Evolutionary conservation across 2,329 filamentous ascomycete species (phyloP).

Genomic region (Xylariaceae sp.): DNA sequence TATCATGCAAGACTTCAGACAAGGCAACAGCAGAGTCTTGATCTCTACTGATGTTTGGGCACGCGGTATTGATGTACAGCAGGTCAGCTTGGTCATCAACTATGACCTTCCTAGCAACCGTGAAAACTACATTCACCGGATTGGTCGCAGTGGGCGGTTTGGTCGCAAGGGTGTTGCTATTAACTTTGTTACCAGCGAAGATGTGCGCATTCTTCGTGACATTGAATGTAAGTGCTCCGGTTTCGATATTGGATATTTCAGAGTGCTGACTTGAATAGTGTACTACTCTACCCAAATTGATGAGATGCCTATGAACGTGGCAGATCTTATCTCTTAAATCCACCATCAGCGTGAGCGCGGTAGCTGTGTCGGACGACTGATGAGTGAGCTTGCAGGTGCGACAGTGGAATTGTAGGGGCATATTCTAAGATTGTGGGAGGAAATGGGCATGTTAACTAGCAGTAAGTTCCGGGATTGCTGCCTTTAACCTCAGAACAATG

Average conservation of each 20-base stretch:
- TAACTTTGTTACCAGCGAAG: conserved; percentile 98
- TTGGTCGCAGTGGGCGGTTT: conserved; percentile 93
- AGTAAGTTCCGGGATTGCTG: conserved; percentile 32
- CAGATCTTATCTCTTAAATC: conserved; percentile 62
- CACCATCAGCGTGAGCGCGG: background rate
- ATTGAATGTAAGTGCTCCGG: conserved; percentile 78
- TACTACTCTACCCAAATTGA: conserved; percentile 98
- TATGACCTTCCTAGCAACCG: conserved; percentile 98
- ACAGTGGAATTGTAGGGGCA: background rate
- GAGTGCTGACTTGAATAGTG: conserved; percentile 55
- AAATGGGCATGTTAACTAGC: conserved; percentile 41
- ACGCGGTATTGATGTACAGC: conserved; percentile 97
- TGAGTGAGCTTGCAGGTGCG: conserved; percentile 9
- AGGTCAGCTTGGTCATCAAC: conserved; percentile 98
- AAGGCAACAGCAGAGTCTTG: conserved; percentile 92
- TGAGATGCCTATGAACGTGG: conserved; percentile 98
- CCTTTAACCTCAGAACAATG: background rate
- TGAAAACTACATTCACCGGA: conserved; percentile 99
- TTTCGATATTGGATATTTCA: background rate
- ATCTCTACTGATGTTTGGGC: conserved; percentile 99
- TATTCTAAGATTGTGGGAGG: conserved; percentile 37
- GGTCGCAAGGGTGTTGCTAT: conserved; percentile 98
- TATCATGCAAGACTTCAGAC: conserved; percentile 99
- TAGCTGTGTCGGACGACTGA: conserved; percentile 5
- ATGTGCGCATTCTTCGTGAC: conserved; percentile 95